Conservation (phyloP, 2,329 filamentous ascomycete species). For the Grosmannia clavigera region DNA sequence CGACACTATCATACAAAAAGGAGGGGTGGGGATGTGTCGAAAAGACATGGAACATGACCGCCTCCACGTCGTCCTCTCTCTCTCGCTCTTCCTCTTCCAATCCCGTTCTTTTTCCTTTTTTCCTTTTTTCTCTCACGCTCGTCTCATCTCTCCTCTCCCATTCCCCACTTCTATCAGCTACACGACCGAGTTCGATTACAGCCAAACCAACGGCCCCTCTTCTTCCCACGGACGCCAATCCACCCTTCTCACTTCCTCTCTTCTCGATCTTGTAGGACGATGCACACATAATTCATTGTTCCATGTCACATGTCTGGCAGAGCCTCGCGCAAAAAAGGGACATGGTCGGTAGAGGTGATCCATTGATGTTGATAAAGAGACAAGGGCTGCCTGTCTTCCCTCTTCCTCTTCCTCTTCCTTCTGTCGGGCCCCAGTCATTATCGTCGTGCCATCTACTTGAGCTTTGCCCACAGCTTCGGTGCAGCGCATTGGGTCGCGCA, state of each 20-base stretch:
- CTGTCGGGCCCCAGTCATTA: neutral
- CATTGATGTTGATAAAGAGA: too few species aligned
- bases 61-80: neutral
- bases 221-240: too few species aligned
- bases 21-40: neutral
- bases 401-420: neutral
- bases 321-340: too few species aligned
- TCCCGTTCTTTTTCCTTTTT: neutral
- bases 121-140: neutral
- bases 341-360: too few species aligned
- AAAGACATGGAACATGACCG: neutral
- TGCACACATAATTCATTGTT: too few species aligned
- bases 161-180: too few species aligned
- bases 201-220: too few species aligned
- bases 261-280: too few species aligned
- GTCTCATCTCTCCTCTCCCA: too few species aligned
- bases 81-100: neutral
- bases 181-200: too few species aligned
- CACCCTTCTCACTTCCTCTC: too few species aligned
- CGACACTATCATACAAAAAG: neutral
- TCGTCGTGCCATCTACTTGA: slow-evolving; percentile 53
- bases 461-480: slow-evolving; percentile 84
- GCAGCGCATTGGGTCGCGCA: slow-evolving; percentile 89
- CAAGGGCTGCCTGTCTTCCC: neutral
- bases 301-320: too few species aligned